Evolutionary conservation across 495 filamentous ascomycete species (phyloP), one percentile per base, ranked within the genome.

Genomic region (Aspergillus leporis): DNA sequence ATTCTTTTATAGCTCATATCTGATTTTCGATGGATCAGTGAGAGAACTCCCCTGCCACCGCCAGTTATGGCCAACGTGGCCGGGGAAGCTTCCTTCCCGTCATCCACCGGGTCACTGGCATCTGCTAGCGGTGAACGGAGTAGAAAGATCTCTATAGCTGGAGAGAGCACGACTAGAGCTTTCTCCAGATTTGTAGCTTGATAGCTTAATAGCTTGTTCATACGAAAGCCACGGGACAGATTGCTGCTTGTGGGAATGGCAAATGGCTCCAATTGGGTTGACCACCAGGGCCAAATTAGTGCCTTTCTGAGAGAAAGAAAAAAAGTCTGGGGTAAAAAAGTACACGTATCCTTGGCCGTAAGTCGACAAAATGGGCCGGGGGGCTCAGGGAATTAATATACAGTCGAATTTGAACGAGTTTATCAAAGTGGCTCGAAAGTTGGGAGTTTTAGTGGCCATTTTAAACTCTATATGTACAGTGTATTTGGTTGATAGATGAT

Each of bases 381-480:
- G 30, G 9, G 28, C 16, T 51, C 23, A 21, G 1, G 30, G 18
- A 3, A 28, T 21, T 36, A 43, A 22, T 36, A 52, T 52, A 52
- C 50, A 52, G 34, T 52, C n/a, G 34, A 36, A 36, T 5, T 32
- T 32, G 10, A 36, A 36, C 34, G 34, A 36, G 21, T 38, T 38
- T 19, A 52, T 25, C 10, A 45, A 31, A 55, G 34, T 45, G 55
- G 60, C 32, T 48, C 19, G 43, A 43, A 34, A 48, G 38, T 13
- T 21, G 36, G 52, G 41, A 46, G 45, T 61, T 64, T 56, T 50
- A 67, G 65, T 67, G 65, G 65, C 63, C 65, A 64, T 64, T 67
- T 67, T 76, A 74, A 67, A 73, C 70, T 77, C 74, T 77, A 77
- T 77, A 77, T 77, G 74, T 77, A 77, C 74, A 76, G 59, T 67